A percentile compares a stretch with the other conserved stretches of the same genome.
Conservation (phyloP, 2,329 filamentous ascomycete species). For the Alternaria sp. region DNA sequence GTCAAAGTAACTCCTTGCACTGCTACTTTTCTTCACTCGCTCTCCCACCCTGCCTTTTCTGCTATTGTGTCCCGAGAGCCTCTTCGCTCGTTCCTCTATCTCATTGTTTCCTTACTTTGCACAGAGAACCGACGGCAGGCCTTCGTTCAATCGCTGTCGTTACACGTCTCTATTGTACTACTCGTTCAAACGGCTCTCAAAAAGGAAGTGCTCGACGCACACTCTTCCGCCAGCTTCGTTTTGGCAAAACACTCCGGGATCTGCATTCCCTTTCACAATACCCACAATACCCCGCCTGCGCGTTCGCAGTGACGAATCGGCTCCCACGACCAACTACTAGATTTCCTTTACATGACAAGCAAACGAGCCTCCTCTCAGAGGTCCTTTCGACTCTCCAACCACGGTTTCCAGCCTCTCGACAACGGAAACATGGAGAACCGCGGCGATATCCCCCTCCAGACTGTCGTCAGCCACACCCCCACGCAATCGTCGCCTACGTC, state of each 20-base stretch:
- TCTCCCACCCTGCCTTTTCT: constrained; percentile 12
- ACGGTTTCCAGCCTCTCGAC: constrained; percentile 46
- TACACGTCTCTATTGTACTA: constrained; percentile 24
- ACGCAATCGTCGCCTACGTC: constrained; percentile 35
- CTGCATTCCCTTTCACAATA: constrained; percentile 10
- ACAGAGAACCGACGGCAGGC: constrained; percentile 36
- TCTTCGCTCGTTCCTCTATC: constrained; percentile 26
- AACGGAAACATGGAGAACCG: constrained; percentile 51
- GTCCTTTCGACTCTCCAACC: constrained; percentile 43
- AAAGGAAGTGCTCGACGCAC: constrained; percentile 44
- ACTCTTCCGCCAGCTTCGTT: constrained; percentile 26
- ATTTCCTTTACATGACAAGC: constrained; percentile 25
- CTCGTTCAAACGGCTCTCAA: constrained; percentile 14
- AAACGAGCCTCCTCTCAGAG: constrained; percentile 39
- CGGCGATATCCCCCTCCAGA: constrained; percentile 67
- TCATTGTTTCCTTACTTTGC: constrained; percentile 22
- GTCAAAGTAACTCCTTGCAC: constrained; percentile 10
- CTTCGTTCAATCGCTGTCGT: constrained; percentile 39
- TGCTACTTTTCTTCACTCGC: constrained; percentile 20
- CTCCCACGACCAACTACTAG: constrained; percentile 11
- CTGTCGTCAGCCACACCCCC: constrained; percentile 58
- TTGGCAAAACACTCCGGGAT: constrained; percentile 5
- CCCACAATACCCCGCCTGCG: constrained; percentile 11
- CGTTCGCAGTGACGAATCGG: constrained; percentile 17
- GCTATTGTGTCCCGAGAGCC: constrained; percentile 26